Percentiles rank a stretch among this genome's conserved stretches.
phyloP scores from a whole-genome alignment of 2,329 filamentous ascomycete species.

The Cordyceps cicadae region DNA sequence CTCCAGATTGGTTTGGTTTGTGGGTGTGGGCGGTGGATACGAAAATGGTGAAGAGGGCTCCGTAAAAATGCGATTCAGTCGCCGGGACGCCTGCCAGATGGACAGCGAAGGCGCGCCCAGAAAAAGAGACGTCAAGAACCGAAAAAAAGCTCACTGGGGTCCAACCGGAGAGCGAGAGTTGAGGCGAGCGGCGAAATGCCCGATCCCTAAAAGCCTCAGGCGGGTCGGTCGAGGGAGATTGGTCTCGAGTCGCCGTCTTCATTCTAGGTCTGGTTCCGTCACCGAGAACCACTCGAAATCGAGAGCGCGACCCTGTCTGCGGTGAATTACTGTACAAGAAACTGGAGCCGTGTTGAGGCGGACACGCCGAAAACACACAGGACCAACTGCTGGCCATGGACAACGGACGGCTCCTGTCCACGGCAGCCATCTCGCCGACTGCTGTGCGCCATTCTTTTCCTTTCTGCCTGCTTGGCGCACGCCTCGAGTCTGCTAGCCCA shows the following conservation, averaged over 20 bases:
- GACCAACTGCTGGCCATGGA: not conserved
- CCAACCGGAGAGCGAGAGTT: not conserved
- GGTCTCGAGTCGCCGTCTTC: not conserved
- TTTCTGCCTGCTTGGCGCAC: not conserved
- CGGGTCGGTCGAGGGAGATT: conserved; percentile 8
- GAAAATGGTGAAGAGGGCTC: not conserved
- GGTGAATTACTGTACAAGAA: not conserved
- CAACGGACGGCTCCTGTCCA: not conserved
- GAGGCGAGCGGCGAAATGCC: conserved; percentile 9
- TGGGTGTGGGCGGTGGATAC: conserved; percentile 1
- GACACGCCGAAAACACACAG: conserved; percentile 2
- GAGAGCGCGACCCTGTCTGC: not conserved
- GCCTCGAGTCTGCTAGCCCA: not conserved
- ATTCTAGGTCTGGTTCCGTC: conserved; percentile 5
- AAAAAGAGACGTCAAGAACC: not conserved
- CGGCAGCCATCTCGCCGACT: not conserved
- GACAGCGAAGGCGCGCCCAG: not conserved
- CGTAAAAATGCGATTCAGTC: conserved; percentile 10
- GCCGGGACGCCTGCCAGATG: not conserved
- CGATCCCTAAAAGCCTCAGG: conserved; percentile 7
- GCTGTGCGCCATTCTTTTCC: not conserved
- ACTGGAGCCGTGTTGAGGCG: not conserved
- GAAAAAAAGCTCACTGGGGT: conserved; percentile 2
- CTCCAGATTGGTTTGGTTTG: not conserved
- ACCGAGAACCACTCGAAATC: conserved; percentile 2